These are phyloP conservation scores for Tricholoma saponaceum DNA, from an alignment of 768 basidiomycete species.

Conservation along the genomic window DNA sequence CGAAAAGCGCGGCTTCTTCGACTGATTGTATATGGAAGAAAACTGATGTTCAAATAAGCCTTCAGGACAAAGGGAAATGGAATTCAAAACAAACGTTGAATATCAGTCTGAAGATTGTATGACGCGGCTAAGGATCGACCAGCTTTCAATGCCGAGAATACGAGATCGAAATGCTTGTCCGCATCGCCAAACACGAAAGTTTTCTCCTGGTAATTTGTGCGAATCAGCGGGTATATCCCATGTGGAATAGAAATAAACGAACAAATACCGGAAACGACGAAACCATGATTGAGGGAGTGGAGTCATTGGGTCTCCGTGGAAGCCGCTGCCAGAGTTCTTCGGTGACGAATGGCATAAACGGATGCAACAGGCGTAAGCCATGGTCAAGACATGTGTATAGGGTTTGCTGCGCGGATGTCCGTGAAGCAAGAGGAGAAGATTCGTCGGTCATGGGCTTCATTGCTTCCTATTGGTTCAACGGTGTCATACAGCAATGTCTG, in stretches of 20 bases:
- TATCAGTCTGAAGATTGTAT: slow-evolving; percentile 83
- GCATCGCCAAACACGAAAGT: slow-evolving; percentile 65
- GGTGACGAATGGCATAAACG: slow-evolving; percentile 99
- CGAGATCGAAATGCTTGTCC: slow-evolving; percentile 81
- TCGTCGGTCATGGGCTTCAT: slow-evolving; percentile 98
- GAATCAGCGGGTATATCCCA: not conserved
- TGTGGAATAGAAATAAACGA: slow-evolving; percentile 25
- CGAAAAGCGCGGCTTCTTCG: slow-evolving; percentile 61
- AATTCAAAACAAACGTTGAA: slow-evolving; percentile 55
- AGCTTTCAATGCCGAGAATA: slow-evolving; percentile 73
- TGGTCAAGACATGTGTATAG: slow-evolving; percentile 92
- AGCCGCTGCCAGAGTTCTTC: slow-evolving; percentile 98
- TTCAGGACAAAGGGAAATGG: not conserved
- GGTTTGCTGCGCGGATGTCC: slow-evolving; percentile 89
- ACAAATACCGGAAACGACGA: slow-evolving; percentile 79
- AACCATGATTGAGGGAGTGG: slow-evolving; percentile 87
- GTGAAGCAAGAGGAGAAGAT: slow-evolving; percentile 53
- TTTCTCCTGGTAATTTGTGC: slow-evolving; percentile 45
- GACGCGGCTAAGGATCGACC: slow-evolving; percentile 84
- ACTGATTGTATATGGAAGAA: slow-evolving; percentile 70
- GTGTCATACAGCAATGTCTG: slow-evolving; percentile 1
- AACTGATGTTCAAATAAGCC: slow-evolving; percentile 40
- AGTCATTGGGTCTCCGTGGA: slow-evolving; percentile 78
- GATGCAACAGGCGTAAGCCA: slow-evolving; percentile 87
- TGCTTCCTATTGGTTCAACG: slow-evolving; percentile 66